phyloP scores from a whole-genome alignment of 1,284 basidiomycete genomes.

The Athelia sp. region DNA sequence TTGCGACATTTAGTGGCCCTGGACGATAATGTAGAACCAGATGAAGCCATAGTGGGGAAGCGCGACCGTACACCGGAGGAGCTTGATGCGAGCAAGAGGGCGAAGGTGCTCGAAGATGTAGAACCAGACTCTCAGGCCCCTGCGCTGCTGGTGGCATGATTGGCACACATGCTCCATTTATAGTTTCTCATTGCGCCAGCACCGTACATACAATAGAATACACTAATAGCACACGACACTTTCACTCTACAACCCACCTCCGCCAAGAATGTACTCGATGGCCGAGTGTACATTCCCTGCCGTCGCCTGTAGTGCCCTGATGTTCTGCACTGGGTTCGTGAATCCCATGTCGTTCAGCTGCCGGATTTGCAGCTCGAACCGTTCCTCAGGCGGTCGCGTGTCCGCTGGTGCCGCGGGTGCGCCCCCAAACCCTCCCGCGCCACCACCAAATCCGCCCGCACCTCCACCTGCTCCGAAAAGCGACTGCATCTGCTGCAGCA shows the following conservation, averaged over 20 bases:
- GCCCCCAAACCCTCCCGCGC: constrained; percentile 29
- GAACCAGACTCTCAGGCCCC: too few species aligned
- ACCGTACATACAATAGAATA: not conserved
- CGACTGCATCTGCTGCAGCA: constrained; percentile 37
- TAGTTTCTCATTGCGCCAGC: not conserved
- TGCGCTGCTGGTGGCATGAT: too few species aligned
- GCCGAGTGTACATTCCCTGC: constrained; percentile 87
- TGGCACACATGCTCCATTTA: too few species aligned
- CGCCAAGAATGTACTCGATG: constrained; percentile 85
- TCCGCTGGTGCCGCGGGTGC: constrained; percentile 51
- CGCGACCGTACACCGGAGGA: too few species aligned
- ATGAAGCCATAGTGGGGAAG: too few species aligned
- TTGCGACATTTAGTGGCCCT: too few species aligned
- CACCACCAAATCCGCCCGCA: constrained; percentile 19
- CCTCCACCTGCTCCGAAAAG: constrained; percentile 30
- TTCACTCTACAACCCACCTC: constrained; percentile 56
- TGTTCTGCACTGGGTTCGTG: constrained; percentile 79
- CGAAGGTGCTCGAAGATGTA: too few species aligned
- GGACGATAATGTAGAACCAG: too few species aligned
- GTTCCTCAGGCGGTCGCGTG: constrained; percentile 76
- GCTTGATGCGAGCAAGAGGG: too few species aligned
- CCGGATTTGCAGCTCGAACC: constrained; percentile 84
- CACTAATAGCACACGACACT: not conserved
- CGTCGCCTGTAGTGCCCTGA: constrained; percentile 83
- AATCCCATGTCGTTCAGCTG: constrained; percentile 90